Percentiles rank a stretch among this genome's conserved stretches.
phyloP scores from a whole-genome alignment of 148 eudicot genomes.

The Pharnaceum exiguum region DNA sequence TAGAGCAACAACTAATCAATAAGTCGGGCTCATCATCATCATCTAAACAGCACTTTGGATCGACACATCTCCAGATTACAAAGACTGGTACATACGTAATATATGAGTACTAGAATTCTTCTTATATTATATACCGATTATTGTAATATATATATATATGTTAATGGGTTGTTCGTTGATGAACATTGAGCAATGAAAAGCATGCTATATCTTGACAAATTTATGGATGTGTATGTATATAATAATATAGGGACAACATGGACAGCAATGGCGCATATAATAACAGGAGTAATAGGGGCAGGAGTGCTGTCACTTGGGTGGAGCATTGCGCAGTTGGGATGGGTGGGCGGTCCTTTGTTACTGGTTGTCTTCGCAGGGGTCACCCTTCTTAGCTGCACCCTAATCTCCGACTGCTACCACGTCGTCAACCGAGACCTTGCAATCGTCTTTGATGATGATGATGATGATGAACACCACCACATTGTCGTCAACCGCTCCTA shows the following conservation, averaged over 20 bases:
- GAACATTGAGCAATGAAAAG: no score
- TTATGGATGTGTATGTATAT: not conserved
- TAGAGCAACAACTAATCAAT: not conserved
- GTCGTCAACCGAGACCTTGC: slow-evolving; percentile 29
- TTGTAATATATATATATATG: no score
- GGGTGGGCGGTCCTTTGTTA: slow-evolving; percentile 38
- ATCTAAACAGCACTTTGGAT: not conserved
- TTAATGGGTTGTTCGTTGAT: no score
- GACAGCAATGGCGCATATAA: slow-evolving; percentile 38
- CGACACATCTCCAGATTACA: not conserved
- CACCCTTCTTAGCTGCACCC: slow-evolving; percentile 20
- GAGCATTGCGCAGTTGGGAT: slow-evolving; percentile 47
- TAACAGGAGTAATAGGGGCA: slow-evolving; percentile 47
- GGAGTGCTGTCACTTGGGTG: slow-evolving; percentile 40
- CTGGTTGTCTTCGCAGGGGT: slow-evolving; percentile 29
- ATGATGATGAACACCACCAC: no score
- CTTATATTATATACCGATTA: no score
- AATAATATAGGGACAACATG: slow-evolving; percentile 29
- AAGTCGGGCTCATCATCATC: not conserved
- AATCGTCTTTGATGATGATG: no score
- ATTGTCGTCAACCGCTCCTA: slow-evolving; percentile 14
- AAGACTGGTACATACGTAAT: no score
- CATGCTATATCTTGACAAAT: not conserved
- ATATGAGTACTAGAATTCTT: no score
- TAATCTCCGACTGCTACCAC: slow-evolving; percentile 37